These are phyloP conservation scores for Podila epicladia DNA, from an alignment of 192 early-diverging fungal species.

Conservation along the genomic window DNA sequence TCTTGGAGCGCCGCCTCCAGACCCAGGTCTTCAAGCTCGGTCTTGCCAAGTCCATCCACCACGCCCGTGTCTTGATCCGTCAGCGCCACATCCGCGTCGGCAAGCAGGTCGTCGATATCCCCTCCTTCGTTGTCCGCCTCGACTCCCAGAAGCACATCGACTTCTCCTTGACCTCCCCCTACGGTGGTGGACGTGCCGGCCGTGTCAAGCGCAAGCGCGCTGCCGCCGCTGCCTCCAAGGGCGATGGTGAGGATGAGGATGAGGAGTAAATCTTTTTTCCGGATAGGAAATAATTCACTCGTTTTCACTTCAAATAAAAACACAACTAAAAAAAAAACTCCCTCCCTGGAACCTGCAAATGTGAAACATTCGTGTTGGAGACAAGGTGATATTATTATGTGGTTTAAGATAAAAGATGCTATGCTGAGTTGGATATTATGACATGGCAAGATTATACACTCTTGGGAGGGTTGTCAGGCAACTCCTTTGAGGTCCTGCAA, in stretches of 20 bases:
- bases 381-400: no score
- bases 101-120: constrained; percentile 98
- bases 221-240: constrained; percentile 69
- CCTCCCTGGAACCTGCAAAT: neutral
- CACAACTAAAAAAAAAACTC: neutral
- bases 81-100: constrained; percentile 98
- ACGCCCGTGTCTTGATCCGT: constrained; percentile 97
- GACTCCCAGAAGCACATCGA: constrained; percentile 73
- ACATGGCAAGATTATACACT: no score
- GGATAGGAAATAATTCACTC: neutral
- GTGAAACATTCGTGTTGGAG: no score
- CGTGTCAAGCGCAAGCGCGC: constrained; percentile 97
- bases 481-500: no score
- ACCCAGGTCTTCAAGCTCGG: constrained; percentile 99
- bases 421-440: no score
- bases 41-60: constrained; percentile 98
- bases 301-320: neutral
- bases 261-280: constrained; percentile 48
- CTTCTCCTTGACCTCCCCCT: constrained; percentile 87
- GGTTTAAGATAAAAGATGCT: no score
- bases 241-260: constrained; percentile 71
- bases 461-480: no score
- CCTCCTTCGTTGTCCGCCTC: constrained; percentile 90
- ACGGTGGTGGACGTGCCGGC: constrained; percentile 98
- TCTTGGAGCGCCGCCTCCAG: constrained; percentile 97